Conservation (phyloP, 768 basidiomycete genomes). For the Russula olivacea region DNA sequence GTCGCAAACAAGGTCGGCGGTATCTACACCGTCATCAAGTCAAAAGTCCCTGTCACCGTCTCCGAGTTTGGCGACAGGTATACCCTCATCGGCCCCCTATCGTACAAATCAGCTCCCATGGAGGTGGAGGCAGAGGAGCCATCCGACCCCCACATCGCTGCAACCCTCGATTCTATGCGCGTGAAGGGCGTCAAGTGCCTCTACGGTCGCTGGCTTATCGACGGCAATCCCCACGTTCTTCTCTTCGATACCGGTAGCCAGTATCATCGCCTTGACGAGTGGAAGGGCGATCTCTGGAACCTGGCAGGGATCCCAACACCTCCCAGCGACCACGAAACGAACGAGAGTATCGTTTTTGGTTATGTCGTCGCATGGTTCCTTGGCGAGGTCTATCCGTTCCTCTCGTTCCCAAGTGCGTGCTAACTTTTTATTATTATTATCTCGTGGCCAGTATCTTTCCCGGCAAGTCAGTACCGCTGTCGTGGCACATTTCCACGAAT, state of each 20-base stretch:
- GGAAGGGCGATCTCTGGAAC: conserved; percentile 99
- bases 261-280: conserved; percentile 88
- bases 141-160: conserved; percentile 68
- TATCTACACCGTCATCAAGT: conserved; percentile 99
- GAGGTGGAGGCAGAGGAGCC: conserved; percentile 96
- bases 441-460: conserved; percentile 57
- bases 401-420: conserved; percentile 2
- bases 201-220: conserved; percentile 98
- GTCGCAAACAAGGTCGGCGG: conserved; percentile 99
- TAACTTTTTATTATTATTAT: conserved; percentile 15
- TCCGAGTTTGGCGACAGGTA: conserved; percentile 94
- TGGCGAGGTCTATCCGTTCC: conserved; percentile 62
- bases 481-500: conserved; percentile 98
- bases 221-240: conserved; percentile 90
- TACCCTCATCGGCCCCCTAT: conserved; percentile 94
- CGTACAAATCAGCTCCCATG: conserved; percentile 98
- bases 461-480: conserved; percentile 81
- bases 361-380: conserved; percentile 99
- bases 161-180: conserved; percentile 76
- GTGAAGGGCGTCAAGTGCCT: conserved; percentile 87
- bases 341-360: conserved; percentile 96
- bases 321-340: conserved; percentile 94
- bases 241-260: conserved; percentile 92
- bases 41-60: conserved; percentile 97
- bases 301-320: conserved; percentile 96